Evolutionary conservation across 306 rosid genomes (phyloP).

Genomic region (Prunus persica): DNA sequence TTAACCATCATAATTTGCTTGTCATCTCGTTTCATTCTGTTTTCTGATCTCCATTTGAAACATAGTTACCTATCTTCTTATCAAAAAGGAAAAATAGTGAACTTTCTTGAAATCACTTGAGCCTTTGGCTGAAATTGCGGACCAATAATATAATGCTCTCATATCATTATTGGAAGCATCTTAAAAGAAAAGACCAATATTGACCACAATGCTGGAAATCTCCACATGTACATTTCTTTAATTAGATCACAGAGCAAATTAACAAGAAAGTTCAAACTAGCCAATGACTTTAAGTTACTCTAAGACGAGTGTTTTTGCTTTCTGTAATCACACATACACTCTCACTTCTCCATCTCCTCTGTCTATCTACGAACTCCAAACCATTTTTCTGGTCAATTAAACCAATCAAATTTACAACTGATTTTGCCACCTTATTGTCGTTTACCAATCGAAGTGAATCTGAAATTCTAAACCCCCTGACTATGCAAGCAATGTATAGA

Average conservation of each 20-base stretch:
- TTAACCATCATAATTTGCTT: background rate
- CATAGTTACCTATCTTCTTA: background rate
- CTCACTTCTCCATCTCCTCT: slow-evolving; percentile 12
- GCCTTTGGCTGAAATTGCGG: background rate
- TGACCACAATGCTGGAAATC: slow-evolving; percentile 7
- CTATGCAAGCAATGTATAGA: slow-evolving; percentile 10
- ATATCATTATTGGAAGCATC: background rate
- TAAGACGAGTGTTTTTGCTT: slow-evolving; percentile 11
- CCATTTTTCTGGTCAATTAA: slow-evolving; percentile 27
- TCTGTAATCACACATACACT: slow-evolving; percentile 18
- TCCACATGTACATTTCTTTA: slow-evolving; percentile 20
- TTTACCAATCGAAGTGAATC: slow-evolving; percentile 15
- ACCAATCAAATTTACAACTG: slow-evolving; percentile 46
- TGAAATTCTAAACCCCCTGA: slow-evolving; percentile 22
- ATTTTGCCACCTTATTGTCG: slow-evolving; percentile 23
- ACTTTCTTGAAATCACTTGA: background rate
- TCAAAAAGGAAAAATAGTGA: background rate
- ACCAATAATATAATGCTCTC: background rate
- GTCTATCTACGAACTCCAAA: slow-evolving; percentile 14
- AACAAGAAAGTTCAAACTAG: background rate
- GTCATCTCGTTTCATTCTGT: background rate
- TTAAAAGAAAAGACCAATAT: background rate
- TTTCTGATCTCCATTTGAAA: background rate
- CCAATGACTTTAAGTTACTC: slow-evolving; percentile 3
- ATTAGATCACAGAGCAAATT: background rate